Percentiles rank a stretch among this genome's conserved stretches.
Evolutionary conservation across 345 rosid genomes (phyloP).

Genomic region (Aquilaria malaccensis): DNA sequence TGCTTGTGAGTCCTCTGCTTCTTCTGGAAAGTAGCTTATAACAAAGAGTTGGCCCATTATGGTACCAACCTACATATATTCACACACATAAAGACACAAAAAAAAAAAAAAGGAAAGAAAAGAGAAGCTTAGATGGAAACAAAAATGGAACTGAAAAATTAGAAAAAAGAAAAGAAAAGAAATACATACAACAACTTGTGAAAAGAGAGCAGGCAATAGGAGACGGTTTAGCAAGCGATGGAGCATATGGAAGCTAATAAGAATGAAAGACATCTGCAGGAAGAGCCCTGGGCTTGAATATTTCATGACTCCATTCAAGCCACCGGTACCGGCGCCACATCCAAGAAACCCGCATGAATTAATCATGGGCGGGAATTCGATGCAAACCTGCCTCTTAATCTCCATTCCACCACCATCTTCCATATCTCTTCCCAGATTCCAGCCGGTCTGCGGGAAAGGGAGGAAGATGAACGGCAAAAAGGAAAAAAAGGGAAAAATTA

Average conservation of each 20-base stretch:
- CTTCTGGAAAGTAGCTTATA: neutral
- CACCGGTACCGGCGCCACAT: neutral
- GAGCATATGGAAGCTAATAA: conserved; percentile 6
- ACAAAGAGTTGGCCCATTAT: conserved; percentile 10
- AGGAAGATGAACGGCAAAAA: too few relatives aligned
- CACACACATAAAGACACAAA: too few relatives aligned
- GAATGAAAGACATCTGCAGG: conserved; percentile 19
- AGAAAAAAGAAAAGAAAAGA: neutral
- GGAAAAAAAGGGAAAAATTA: too few relatives aligned
- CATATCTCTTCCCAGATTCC: too few relatives aligned
- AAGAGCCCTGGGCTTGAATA: conserved; percentile 24
- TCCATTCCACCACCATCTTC: too few relatives aligned
- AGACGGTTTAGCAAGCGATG: conserved; percentile 14
- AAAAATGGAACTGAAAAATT: neutral
- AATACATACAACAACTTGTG: conserved; percentile 28
- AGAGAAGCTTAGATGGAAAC: neutral
- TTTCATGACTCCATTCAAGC: neutral
- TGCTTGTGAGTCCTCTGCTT: too few relatives aligned
- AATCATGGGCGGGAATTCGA: neutral
- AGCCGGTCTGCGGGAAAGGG: too few relatives aligned
- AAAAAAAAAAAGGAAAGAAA: too few relatives aligned
- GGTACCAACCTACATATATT: conserved; percentile 16
- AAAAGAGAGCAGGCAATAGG: conserved; percentile 19
- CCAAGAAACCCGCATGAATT: conserved; percentile 9
- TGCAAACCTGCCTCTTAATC: neutral